phyloP scores from a whole-genome alignment of 805 yeast genomes.

The Trichomonascus vanleenenianus region DNA sequence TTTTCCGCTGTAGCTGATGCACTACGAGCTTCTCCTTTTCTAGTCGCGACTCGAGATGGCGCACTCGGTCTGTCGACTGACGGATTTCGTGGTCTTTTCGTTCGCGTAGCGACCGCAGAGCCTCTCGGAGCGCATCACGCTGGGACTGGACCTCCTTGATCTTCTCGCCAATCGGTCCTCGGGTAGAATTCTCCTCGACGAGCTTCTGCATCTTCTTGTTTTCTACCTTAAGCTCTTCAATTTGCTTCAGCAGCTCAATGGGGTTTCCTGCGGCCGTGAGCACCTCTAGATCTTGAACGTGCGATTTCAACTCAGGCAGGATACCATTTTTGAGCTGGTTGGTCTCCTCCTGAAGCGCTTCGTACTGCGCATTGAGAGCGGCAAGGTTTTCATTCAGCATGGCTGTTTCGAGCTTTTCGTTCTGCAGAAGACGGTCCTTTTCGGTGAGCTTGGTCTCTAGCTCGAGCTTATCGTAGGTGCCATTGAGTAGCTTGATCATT shows the following conservation, averaged over 20 bases:
- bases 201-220: slow-evolving; percentile 24
- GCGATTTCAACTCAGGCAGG: slow-evolving; percentile 19
- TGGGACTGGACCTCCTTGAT: slow-evolving; percentile 28
- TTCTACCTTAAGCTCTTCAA: slow-evolving; percentile 27
- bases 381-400: slow-evolving; percentile 22
- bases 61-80: slow-evolving; percentile 22
- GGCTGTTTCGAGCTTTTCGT: slow-evolving; percentile 18
- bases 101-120: slow-evolving; percentile 33
- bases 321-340: slow-evolving; percentile 18
- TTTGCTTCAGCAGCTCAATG: slow-evolving; percentile 24
- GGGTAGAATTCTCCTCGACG: slow-evolving; percentile 25
- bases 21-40: slow-evolving; percentile 20
- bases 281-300: slow-evolving; percentile 19
- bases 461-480: slow-evolving; percentile 17
- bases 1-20: slow-evolving; percentile 20
- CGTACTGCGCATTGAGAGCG: slow-evolving; percentile 23
- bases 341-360: slow-evolving; percentile 19
- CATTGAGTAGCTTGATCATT: background rate
- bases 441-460: slow-evolving; percentile 25
- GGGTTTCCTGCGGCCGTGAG: slow-evolving; percentile 23
- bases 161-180: slow-evolving; percentile 30
- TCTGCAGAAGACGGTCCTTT: slow-evolving; percentile 16
- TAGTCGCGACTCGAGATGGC: slow-evolving; percentile 22
- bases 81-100: slow-evolving; percentile 32
- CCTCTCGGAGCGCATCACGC: slow-evolving; percentile 33